Conservation (phyloP, 768 basidiomycete genomes). For the Cubamyces sp. region DNA sequence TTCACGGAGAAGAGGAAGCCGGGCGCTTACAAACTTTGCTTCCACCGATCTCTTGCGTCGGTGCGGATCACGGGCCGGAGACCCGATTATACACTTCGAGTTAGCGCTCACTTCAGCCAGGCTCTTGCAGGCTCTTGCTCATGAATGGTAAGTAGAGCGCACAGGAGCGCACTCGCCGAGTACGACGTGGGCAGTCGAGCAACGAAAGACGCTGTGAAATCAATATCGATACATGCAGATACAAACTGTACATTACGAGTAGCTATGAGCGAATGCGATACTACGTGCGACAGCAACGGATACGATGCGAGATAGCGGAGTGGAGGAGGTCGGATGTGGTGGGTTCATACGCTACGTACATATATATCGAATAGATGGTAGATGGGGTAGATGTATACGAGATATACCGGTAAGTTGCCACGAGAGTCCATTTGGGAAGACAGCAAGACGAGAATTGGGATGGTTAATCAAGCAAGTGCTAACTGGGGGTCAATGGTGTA, state of each 20-base stretch:
- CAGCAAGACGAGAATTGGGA: not conserved
- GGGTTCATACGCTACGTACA: not conserved
- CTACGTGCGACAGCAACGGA: not conserved
- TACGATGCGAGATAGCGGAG: not conserved
- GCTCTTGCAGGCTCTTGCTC: no score
- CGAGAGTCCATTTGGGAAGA: not conserved
- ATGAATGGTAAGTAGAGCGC: no score
- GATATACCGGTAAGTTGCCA: not conserved
- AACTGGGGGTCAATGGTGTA: no score
- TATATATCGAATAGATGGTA: not conserved
- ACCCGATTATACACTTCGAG: not conserved
- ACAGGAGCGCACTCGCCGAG: no score
- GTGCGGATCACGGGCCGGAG: constrained; percentile 1
- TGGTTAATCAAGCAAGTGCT: not conserved
- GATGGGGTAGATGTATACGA: not conserved
- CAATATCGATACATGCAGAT: constrained; percentile 4
- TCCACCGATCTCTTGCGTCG: constrained; percentile 1
- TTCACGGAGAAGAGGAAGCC: not conserved
- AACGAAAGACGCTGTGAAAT: not conserved
- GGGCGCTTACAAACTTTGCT: constrained; percentile 16
- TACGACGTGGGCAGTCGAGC: not conserved
- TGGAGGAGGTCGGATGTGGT: not conserved
- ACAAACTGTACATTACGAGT: not conserved
- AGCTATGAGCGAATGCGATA: not conserved
- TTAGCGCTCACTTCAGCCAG: no score